phyloP scores from a whole-genome alignment of 2,329 filamentous ascomycete species.

The Fusarium duplospermum region DNA sequence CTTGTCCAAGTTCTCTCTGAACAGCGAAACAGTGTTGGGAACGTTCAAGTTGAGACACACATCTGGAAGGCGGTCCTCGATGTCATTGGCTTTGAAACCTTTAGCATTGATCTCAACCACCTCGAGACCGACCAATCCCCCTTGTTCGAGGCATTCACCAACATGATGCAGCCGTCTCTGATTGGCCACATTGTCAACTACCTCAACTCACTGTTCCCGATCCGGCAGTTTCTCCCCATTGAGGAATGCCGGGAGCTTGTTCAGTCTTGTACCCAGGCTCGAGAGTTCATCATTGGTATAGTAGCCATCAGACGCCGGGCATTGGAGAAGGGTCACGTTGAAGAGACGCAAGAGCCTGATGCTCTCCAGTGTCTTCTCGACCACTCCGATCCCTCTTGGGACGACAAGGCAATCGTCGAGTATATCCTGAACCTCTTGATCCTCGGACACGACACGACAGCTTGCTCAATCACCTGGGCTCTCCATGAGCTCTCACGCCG shows the following conservation, averaged over 20 bases:
- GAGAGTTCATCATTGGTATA: conserved; percentile 44
- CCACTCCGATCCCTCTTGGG: conserved; percentile 37
- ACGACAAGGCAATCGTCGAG: conserved; percentile 46
- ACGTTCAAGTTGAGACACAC: conserved; percentile 42
- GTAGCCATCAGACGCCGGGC: conserved; percentile 16
- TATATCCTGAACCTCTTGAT: conserved; percentile 56
- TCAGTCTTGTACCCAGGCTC: conserved; percentile 44
- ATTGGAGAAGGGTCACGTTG: conserved; percentile 4
- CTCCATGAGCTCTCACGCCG: conserved; percentile 53
- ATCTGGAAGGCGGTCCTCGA: conserved; percentile 51
- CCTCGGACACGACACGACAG: conserved; percentile 59
- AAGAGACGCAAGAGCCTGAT: conserved; percentile 13
- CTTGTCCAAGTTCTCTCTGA: conserved; percentile 39
- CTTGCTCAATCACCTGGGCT: conserved; percentile 56
- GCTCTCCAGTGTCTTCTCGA: conserved; percentile 52
- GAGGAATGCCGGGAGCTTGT: conserved; percentile 52
- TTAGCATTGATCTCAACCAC: conserved; percentile 51
- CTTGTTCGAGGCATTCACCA: conserved; percentile 36
- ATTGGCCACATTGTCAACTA: conserved; percentile 45
- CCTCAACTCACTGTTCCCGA: conserved; percentile 50
- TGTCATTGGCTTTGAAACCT: conserved; percentile 49
- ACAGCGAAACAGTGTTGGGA: conserved; percentile 19
- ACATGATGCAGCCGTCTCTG: conserved; percentile 42
- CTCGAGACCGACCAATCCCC: conserved; percentile 44
- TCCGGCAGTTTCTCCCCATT: conserved; percentile 51